These are phyloP conservation scores for Caryopteris hybrid DNA, from an alignment of 305 asterid genomes.

Conservation along the genomic window DNA sequence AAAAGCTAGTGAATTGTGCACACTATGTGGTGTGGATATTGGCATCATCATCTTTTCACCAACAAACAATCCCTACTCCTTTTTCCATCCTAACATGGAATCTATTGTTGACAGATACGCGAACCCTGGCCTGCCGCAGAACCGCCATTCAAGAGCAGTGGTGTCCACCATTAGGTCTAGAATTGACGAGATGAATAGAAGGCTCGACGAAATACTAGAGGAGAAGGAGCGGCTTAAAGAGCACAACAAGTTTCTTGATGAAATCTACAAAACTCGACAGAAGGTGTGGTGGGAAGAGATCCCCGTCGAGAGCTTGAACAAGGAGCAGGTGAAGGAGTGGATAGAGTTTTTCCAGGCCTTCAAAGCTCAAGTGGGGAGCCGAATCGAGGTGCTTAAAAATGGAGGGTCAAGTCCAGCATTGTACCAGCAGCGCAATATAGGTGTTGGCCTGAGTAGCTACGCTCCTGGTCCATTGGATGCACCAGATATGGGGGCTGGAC, in stretches of 20 bases:
- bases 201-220: slow-evolving; percentile 3
- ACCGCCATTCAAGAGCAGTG: not conserved
- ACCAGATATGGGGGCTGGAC: too few relatives aligned
- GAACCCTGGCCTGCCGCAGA: not conserved
- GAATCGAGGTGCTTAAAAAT: too few relatives aligned
- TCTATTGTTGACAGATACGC: not conserved
- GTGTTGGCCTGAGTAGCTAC: too few relatives aligned
- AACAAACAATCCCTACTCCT: slow-evolving; percentile 28
- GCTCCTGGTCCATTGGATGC: too few relatives aligned
- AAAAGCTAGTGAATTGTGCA: slow-evolving; percentile 32
- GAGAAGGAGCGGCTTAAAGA: not conserved
- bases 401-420: too few relatives aligned
- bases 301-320: too few relatives aligned
- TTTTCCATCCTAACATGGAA: slow-evolving; percentile 36
- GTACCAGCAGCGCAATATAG: too few relatives aligned
- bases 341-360: too few relatives aligned
- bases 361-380: too few relatives aligned
- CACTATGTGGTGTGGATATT: slow-evolving; percentile 25
- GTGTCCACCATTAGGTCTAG: not conserved
- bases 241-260: not conserved
- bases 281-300: slow-evolving; percentile 25
- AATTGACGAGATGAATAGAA: not conserved
- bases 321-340: too few relatives aligned
- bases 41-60: slow-evolving; percentile 39
- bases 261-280: not conserved